Percentiles rank a stretch among this genome's conserved stretches.
phyloP scores from a whole-genome alignment of 2,329 filamentous ascomycete species.

The Cadophora malorum region DNA sequence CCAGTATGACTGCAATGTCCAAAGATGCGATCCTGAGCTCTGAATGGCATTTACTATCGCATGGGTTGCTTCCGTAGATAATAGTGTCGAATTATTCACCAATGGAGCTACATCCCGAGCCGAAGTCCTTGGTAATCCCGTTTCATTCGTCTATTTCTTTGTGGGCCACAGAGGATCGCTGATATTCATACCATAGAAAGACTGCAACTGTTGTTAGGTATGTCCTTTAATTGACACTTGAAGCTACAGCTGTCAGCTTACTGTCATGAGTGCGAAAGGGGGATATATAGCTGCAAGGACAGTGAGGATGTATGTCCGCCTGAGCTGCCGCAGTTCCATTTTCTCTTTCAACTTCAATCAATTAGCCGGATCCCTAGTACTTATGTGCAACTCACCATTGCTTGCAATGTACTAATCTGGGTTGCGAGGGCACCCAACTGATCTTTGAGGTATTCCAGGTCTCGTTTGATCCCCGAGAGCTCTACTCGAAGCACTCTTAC shows the following conservation, averaged over 20 bases:
- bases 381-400: not conserved
- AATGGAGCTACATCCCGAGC: not conserved
- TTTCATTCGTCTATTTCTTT: not conserved
- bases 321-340: not conserved
- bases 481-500: not conserved
- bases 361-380: not conserved
- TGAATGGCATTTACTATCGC: not conserved
- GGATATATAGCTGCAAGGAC: conserved; percentile 1
- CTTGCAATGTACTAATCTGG: not conserved
- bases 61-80: not conserved
- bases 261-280: conserved; percentile 1
- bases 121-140: not conserved
- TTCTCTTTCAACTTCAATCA: not conserved
- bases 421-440: not conserved
- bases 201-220: not conserved
- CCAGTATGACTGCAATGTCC: conserved; percentile 2
- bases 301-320: conserved; percentile 3
- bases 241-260: not conserved
- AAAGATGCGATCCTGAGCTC: not conserved
- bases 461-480: not conserved
- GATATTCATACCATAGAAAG: not conserved
- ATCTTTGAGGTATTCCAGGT: not conserved
- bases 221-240: not conserved
- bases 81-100: not conserved
- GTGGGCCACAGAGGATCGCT: not conserved